Percentiles rank a stretch among this genome's conserved stretches.
These are phyloP conservation scores for Pichia nakasei DNA, from an alignment of 805 yeast species.

Conservation along the genomic window DNA sequence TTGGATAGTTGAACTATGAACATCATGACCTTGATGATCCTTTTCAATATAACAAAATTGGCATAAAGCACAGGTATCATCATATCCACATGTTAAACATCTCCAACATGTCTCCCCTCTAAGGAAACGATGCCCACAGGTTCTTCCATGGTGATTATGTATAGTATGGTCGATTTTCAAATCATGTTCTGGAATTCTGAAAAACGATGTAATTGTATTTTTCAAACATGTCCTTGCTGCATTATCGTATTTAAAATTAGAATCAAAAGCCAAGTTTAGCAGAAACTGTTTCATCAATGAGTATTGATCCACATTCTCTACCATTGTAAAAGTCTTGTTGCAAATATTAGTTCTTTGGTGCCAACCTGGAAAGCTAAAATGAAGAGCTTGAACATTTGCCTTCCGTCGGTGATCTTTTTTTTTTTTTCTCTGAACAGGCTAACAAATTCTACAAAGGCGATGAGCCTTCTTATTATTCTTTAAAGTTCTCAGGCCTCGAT, in stretches of 20 bases:
- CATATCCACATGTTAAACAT: conserved; percentile 67
- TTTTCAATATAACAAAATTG: conserved; percentile 62
- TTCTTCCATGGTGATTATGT: conserved; percentile 48
- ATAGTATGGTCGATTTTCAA: conserved; percentile 17
- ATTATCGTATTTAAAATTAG: conserved; percentile 9
- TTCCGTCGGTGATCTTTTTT: background rate
- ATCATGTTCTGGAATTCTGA: conserved; percentile 4
- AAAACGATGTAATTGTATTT: conserved; percentile 1
- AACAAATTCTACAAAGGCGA: background rate
- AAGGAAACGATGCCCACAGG: conserved; percentile 65
- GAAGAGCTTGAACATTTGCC: background rate
- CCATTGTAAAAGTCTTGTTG: no score
- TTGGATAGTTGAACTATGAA: conserved; percentile 52
- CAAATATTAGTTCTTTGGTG: background rate
- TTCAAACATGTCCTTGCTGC: conserved; percentile 2
- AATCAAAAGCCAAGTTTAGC: conserved; percentile 2
- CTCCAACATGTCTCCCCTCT: conserved; percentile 78
- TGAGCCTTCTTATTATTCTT: no score
- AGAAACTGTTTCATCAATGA: conserved; percentile 2
- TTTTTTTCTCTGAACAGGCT: background rate
- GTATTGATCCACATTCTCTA: background rate
- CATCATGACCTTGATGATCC: conserved; percentile 65
- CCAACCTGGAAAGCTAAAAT: no score
- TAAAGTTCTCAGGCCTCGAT: no score
- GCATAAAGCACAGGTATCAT: conserved; percentile 81